Percentiles rank a stretch among this genome's conserved stretches.
phyloP scores from a whole-genome alignment of 768 basidiomycete genomes.

The Chalciporus chontae region DNA sequence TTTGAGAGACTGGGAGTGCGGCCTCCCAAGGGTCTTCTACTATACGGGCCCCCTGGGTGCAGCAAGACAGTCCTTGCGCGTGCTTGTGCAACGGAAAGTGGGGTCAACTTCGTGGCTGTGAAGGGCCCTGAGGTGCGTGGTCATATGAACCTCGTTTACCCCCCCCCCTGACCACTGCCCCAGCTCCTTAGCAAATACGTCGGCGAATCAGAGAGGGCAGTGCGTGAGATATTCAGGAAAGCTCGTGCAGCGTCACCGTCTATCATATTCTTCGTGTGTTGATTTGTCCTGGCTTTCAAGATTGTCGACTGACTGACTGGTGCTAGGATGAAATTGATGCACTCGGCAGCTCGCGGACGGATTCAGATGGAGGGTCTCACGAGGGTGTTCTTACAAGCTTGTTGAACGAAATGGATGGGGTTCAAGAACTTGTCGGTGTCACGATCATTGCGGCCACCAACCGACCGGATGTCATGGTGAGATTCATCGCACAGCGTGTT shows the following conservation, averaged over 20 bases:
- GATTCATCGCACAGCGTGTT: constrained; percentile 28
- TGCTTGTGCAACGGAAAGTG: constrained; percentile 90
- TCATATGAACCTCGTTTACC: neutral
- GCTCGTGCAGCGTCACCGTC: constrained; percentile 92
- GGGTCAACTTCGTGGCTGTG: constrained; percentile 93
- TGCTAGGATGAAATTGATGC: constrained; percentile 95
- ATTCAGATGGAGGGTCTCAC: constrained; percentile 57
- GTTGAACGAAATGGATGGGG: constrained; percentile 98
- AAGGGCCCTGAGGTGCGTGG: constrained; percentile 89
- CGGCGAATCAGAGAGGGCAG: constrained; percentile 93
- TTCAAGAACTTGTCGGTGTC: constrained; percentile 93
- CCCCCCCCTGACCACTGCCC: constrained; percentile 3
- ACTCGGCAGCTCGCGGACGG: constrained; percentile 72
- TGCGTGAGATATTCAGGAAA: constrained; percentile 93
- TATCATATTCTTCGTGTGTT: constrained; percentile 90
- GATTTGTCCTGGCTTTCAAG: neutral
- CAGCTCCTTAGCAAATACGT: constrained; percentile 96
- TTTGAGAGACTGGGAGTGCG: constrained; percentile 85
- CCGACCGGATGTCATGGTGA: constrained; percentile 84
- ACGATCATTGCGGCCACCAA: constrained; percentile 96
- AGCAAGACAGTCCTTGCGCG: constrained; percentile 93
- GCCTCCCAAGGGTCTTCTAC: constrained; percentile 84
- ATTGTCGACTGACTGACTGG: neutral
- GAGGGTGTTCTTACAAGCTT: constrained; percentile 92
- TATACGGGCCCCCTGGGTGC: constrained; percentile 97